Percentiles rank a stretch among this genome's conserved stretches.
These are phyloP conservation scores for Tulasnella sp. DNA, from an alignment of 768 basidiomycete species.

Conservation along the genomic window DNA sequence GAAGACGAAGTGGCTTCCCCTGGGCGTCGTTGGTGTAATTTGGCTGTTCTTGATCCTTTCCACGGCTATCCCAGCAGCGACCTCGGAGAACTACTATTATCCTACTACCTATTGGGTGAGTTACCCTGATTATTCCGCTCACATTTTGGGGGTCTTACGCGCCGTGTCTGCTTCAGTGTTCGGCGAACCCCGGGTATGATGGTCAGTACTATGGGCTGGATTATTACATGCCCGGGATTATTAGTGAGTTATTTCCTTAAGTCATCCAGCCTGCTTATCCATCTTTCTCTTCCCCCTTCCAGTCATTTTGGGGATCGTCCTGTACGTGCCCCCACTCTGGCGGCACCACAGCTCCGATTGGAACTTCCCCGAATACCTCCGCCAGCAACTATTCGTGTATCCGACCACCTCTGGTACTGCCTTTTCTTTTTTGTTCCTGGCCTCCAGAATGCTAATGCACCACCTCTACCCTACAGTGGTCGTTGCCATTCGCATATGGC, in stretches of 20 bases:
- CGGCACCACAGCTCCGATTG: no score
- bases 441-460: conserved; percentile 12
- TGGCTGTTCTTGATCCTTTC: conserved; percentile 44
- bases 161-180: conserved; percentile 43
- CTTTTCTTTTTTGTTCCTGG: conserved; percentile 26
- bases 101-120: conserved; percentile 6
- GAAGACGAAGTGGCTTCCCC: conserved; percentile 38
- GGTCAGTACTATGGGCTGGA: conserved; percentile 47
- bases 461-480: neutral
- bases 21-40: conserved; percentile 40
- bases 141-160: neutral
- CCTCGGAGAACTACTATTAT: neutral
- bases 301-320: no score
- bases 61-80: neutral
- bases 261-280: no score
- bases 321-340: no score
- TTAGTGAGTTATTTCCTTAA: conserved; percentile 28
- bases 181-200: conserved; percentile 43
- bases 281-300: no score
- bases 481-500: conserved; percentile 42
- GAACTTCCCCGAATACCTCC: no score
- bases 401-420: no score
- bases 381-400: no score
- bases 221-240: conserved; percentile 53
- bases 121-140: neutral